Conservation (phyloP, 371 early-diverging fungal genomes). For the Zopfochytrium polystomum region DNA sequence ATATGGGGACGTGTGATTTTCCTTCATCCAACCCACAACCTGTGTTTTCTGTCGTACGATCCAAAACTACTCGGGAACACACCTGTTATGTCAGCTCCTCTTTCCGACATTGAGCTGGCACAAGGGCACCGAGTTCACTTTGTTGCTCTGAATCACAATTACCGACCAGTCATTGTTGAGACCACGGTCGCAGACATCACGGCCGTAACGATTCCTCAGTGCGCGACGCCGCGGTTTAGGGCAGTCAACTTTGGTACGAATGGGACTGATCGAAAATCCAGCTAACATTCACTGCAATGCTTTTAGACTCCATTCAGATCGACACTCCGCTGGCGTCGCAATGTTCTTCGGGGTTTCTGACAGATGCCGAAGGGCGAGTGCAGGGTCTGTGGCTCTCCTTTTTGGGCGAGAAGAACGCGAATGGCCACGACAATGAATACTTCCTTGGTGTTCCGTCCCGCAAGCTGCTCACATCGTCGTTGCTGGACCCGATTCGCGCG, state of each 20-base stretch:
- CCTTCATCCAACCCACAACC: slow-evolving; percentile 81
- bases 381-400: slow-evolving; percentile 84
- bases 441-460: slow-evolving; percentile 69
- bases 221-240: slow-evolving; percentile 77
- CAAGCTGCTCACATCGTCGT: slow-evolving; percentile 53
- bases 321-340: slow-evolving; percentile 81
- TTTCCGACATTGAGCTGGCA: slow-evolving; percentile 56
- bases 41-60: slow-evolving; percentile 72
- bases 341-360: slow-evolving; percentile 81
- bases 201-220: slow-evolving; percentile 74
- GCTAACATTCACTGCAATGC: not conserved
- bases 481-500: slow-evolving; percentile 41
- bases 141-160: slow-evolving; percentile 79
- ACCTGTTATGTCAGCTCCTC: slow-evolving; percentile 61
- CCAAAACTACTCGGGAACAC: slow-evolving; percentile 70
- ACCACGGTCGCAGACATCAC: slow-evolving; percentile 78
- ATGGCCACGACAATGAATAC: slow-evolving; percentile 68
- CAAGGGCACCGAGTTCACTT: slow-evolving; percentile 51
- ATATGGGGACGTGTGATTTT: slow-evolving; percentile 50
- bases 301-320: slow-evolving; percentile 73
- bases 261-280: not conserved
- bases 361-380: slow-evolving; percentile 66
- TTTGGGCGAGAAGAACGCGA: slow-evolving; percentile 68
- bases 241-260: slow-evolving; percentile 45
- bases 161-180: slow-evolving; percentile 66